phyloP scores from a whole-genome alignment of 1,284 basidiomycete genomes.

The Ustilago nuda region DNA sequence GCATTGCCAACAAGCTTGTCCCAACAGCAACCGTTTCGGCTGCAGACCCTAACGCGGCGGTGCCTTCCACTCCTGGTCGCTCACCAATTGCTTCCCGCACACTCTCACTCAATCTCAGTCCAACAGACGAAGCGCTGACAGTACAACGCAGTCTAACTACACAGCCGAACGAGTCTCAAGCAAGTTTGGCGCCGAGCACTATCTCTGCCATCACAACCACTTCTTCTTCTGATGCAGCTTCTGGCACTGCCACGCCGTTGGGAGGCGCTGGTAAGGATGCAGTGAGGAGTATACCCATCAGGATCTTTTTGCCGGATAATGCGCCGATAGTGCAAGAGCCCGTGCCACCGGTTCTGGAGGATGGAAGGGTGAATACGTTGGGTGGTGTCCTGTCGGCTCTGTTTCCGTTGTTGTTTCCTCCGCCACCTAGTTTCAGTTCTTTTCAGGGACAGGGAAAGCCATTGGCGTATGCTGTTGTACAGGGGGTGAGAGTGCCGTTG shows the following conservation, averaged over 20 bases:
- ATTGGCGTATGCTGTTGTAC: conserved; percentile 76
- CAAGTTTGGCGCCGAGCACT: conserved; percentile 42
- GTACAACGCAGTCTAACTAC: conserved; percentile 37
- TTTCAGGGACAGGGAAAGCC: conserved; percentile 57
- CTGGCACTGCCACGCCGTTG: conserved; percentile 14
- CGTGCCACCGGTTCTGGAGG: conserved; percentile 75
- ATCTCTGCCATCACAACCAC: conserved; percentile 41
- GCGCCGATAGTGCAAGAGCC: conserved; percentile 90
- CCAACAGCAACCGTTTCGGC: conserved; percentile 58
- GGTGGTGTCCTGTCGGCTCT: conserved; percentile 69
- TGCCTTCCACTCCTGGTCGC: conserved; percentile 1
- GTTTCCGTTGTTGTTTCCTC: conserved; percentile 72
- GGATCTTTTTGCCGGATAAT: conserved; percentile 85
- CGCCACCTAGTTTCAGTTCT: conserved; percentile 56
- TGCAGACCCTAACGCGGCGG: neutral
- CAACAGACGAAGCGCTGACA: conserved; percentile 16
- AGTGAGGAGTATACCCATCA: conserved; percentile 73
- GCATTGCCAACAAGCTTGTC: conserved; percentile 84
- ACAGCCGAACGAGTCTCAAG: conserved; percentile 43
- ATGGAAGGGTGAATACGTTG: conserved; percentile 72
- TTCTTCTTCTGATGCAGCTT: conserved; percentile 35
- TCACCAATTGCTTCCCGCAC: conserved; percentile 26
- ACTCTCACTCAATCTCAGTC: conserved; percentile 28
- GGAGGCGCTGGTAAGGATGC: conserved; percentile 14
- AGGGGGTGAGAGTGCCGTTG: conserved; percentile 85